Base-by-base conservation (phyloP, 2,329 filamentous ascomycete species). In the Beauveria bassiana region DNA sequence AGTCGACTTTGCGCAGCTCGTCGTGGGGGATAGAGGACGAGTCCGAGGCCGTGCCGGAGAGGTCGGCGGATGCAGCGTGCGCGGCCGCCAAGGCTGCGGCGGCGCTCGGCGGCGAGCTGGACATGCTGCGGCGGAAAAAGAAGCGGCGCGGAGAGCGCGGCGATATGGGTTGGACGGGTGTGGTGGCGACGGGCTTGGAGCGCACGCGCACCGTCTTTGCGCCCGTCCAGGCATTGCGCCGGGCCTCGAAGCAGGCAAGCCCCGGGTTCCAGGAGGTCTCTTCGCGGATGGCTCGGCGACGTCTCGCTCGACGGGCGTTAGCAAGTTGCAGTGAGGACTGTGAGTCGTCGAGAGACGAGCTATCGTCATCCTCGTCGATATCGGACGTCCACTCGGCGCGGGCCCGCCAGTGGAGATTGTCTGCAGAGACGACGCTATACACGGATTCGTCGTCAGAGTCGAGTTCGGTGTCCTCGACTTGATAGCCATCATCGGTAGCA, bases 221-320 rank as follows among this genome's bases (percentile, higher is more conserved):
- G 38, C 89, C 88, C 1, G 92, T 93, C 93, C 93, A 98, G 7
- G 86, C 86, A 74, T 96, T 86, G 54, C 93, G 83, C 62, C 90
- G 81, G 34, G 87, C 84, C 63, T 87, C 83, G 74, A 91, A 98
- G 71, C 88, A 89, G n/a, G 86, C 83, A 61, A 97, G 72, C 0
- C 93, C 93, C 43, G 87, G 79, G 68, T 97, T 98, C 87, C 89
- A 96, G 34, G 78, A 72, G 75, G 86, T 82, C 75, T 90, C 88
- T 61, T 86, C 84, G 64, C 84, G 81, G 55, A 84, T 70, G 54
- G 79, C 81, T 66, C 79, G 82, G 60, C 86, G 79, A 47, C 83
- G 79, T 64, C 79, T 81, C 42, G 84, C 78, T 63, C 80, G 81
- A 61, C 81, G 80, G 50, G 81, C 79, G 5, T 78, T 70, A 4